These are phyloP conservation scores for Parsonsia alboflavescens DNA, from an alignment of 257 asterid genomes.

Conservation along the genomic window DNA sequence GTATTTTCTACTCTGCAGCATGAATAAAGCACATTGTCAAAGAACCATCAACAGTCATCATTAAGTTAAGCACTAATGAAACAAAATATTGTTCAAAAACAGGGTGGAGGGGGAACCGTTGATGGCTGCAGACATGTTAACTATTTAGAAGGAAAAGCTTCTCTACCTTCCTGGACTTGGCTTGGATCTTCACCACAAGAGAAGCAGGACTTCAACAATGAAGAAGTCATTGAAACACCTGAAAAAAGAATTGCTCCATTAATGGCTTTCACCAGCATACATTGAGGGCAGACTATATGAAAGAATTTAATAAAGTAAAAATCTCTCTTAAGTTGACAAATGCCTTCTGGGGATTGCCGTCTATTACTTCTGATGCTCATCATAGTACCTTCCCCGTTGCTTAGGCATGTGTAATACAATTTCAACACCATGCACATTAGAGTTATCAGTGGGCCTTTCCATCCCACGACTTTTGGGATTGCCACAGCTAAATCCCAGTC, in stretches of 20 bases:
- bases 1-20: not conserved
- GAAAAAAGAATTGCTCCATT: conserved; percentile 15
- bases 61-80: not conserved
- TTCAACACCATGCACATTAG: not conserved
- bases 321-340: not conserved
- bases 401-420: not conserved
- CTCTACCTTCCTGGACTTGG: conserved; percentile 69
- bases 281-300: not conserved
- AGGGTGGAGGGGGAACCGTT: conserved; percentile 5
- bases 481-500: not conserved
- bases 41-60: not conserved
- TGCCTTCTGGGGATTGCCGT: not conserved
- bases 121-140: conserved; percentile 16
- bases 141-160: conserved; percentile 17
- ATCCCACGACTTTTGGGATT: not conserved
- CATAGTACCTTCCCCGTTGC: no score
- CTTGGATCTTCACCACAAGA: conserved; percentile 90
- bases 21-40: not conserved
- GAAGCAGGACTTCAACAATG: conserved; percentile 68
- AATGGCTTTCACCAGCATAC: not conserved
- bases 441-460: not conserved
- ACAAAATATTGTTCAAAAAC: not conserved
- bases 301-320: not conserved
- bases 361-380: not conserved
- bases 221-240: conserved; percentile 56